These are phyloP conservation scores for Globisporangium yorkense DNA, from an alignment of 352 stramenopile genomes.

Conservation along the genomic window DNA sequence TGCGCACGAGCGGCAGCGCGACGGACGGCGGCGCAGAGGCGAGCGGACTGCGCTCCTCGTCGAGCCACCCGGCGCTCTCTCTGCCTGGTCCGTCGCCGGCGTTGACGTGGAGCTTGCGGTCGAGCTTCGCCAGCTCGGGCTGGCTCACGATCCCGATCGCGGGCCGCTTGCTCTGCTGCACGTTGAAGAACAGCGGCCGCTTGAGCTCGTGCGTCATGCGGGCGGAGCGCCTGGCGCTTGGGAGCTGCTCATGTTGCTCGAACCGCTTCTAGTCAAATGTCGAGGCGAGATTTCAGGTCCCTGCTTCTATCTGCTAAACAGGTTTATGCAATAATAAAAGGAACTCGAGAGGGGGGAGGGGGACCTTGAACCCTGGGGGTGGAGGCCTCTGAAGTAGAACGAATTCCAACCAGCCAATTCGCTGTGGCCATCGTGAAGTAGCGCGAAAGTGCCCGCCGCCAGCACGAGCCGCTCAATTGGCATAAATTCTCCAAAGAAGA, in stretches of 20 bases:
- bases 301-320: background rate
- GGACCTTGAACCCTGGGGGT: slow-evolving; percentile 4
- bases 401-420: slow-evolving; percentile 82
- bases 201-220: slow-evolving; percentile 50
- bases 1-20: slow-evolving; percentile 48
- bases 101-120: slow-evolving; percentile 17
- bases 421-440: slow-evolving; percentile 42
- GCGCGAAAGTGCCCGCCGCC: slow-evolving; percentile 15
- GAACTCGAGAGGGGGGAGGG: background rate
- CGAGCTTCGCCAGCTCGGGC: slow-evolving; percentile 32
- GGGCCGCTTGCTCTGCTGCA: slow-evolving; percentile 30
- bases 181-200: slow-evolving; percentile 48
- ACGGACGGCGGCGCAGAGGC: slow-evolving; percentile 21
- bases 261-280: background rate
- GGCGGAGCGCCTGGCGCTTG: background rate
- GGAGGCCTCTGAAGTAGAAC: slow-evolving; percentile 34
- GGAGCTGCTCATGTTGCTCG: no score
- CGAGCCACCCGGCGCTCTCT: background rate
- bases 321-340: background rate
- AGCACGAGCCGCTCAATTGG: slow-evolving; percentile 49
- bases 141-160: slow-evolving; percentile 46
- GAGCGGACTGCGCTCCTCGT: slow-evolving; percentile 20
- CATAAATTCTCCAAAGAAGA: slow-evolving; percentile 88
- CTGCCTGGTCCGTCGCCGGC: slow-evolving; percentile 15
- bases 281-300: background rate